Percentiles rank a stretch among this genome's conserved stretches.
phyloP scores from a whole-genome alignment of 2,329 filamentous ascomycete genomes.

The Pseudocercospora macadamiae region DNA sequence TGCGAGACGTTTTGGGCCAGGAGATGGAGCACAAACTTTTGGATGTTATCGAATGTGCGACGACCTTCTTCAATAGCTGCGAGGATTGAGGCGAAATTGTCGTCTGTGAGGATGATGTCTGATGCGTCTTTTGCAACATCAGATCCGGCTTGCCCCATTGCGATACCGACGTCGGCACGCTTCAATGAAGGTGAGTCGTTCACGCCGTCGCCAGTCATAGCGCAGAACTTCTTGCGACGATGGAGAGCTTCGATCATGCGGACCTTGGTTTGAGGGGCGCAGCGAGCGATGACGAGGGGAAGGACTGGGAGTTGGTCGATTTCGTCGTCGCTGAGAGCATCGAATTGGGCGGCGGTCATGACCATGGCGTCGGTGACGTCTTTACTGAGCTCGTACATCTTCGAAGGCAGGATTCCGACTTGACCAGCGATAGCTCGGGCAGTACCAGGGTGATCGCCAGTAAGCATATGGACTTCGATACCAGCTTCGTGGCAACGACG shows the following conservation, averaged over 20 bases:
- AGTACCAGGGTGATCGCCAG: constrained; percentile 78
- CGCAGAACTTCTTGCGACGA: constrained; percentile 73
- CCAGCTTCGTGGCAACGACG: constrained; percentile 71
- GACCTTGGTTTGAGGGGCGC: constrained; percentile 83
- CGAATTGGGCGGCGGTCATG: constrained; percentile 63
- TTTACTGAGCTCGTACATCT: constrained; percentile 62
- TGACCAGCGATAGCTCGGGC: constrained; percentile 77
- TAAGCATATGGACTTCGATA: constrained; percentile 82
- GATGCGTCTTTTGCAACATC: constrained; percentile 84
- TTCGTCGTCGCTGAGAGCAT: constrained; percentile 72
- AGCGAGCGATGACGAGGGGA: constrained; percentile 80
- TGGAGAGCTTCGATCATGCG: constrained; percentile 89
- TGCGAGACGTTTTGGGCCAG: constrained; percentile 93
- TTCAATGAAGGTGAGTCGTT: constrained; percentile 84
- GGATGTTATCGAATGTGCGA: constrained; percentile 85
- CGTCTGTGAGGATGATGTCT: constrained; percentile 82
- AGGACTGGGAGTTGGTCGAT: constrained; percentile 75
- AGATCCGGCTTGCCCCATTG: constrained; percentile 82
- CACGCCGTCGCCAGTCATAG: constrained; percentile 88
- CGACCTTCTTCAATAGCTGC: constrained; percentile 81
- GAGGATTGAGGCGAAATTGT: constrained; percentile 86
- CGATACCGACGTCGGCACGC: constrained; percentile 81
- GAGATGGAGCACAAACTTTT: constrained; percentile 88
- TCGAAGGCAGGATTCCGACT: constrained; percentile 72
- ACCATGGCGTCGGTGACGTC: constrained; percentile 70